Evolutionary conservation across 352 stramenopile species (phyloP), one percentile per base, ranked within the genome.

Genomic region (Paralagenidium karlingii): DNA sequence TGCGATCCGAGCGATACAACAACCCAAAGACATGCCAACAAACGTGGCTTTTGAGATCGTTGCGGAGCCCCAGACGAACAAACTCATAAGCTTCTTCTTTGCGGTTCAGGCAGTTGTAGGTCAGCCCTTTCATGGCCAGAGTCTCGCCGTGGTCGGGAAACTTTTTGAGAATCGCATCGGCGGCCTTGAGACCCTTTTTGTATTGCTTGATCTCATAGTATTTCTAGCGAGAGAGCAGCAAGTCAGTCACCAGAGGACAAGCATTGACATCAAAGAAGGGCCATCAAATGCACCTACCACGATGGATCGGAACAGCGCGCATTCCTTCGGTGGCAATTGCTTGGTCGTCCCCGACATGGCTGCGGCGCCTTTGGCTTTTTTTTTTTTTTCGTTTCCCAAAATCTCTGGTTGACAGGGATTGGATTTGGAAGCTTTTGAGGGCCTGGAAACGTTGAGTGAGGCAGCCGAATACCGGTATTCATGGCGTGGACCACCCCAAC

Each of bases 1-100:
- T 97, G 32, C 87, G 79, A 58, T 98, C 89, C 8, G 81, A 91
- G 55, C 95, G 85, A 63, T 99, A 94, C 25, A 99, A 63, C 21
- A 99, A 64, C 11, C 95, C 95, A 48, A 96, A 98, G 5, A 99
- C 94, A 65, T 99, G 94, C 95, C 95, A 99, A 70, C 94, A 98
- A 15, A 98, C 90, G 71, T 98, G 92, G 42, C 74, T 96, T 58
- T 85, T 93, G 16, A 91, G 55, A 59, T 97, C 89, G 55, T 94
- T 68, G 51, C 84, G 83, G 13, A 99, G 67, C 8, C 93, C 94
- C 37, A 68, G 78, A 60, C 96, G 96, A 18, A 98, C 92, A 34
- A 96, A 86, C 38, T 97, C 94, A 59, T 97, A 96, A 8, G 94
- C 94, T 54, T 99, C 94, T 13, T 89, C 91, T 52, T 96, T 96